These are phyloP conservation scores for Babesia sp. DNA, from an alignment of 169 alveolate genomes.

Conservation along the genomic window DNA sequence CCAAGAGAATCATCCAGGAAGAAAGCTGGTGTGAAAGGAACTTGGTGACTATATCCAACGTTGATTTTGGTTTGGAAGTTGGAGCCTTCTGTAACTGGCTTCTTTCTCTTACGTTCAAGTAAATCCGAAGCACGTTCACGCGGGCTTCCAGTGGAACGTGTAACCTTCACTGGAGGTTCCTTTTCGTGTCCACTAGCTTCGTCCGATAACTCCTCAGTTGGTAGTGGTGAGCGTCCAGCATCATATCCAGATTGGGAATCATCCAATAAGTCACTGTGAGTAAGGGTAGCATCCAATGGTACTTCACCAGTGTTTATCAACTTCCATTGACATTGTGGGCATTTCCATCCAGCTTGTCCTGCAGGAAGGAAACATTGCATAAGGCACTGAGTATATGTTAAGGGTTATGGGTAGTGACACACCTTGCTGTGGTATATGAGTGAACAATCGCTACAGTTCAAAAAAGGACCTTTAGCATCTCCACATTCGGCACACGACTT, in stretches of 20 bases:
- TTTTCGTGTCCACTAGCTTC: slow-evolving; percentile 18
- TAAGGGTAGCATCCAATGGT: slow-evolving; percentile 11
- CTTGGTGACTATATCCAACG: slow-evolving; percentile 82
- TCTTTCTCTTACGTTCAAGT: slow-evolving; percentile 68
- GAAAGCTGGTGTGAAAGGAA: slow-evolving; percentile 82
- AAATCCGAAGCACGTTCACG: slow-evolving; percentile 1
- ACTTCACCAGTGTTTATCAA: slow-evolving; percentile 21
- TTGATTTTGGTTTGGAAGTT: slow-evolving; percentile 75
- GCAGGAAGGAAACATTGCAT: slow-evolving; percentile 40
- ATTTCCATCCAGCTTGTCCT: slow-evolving; percentile 29
- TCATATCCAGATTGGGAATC: slow-evolving; percentile 31
- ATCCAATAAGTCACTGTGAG: slow-evolving; percentile 23
- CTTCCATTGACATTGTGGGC: slow-evolving; percentile 60
- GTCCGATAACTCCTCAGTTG: slow-evolving; percentile 6
- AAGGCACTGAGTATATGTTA: slow-evolving; percentile 16
- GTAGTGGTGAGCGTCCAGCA: neutral
- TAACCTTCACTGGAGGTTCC: slow-evolving; percentile 4
- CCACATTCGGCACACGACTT: slow-evolving; percentile 46
- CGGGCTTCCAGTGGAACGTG: slow-evolving; percentile 13
- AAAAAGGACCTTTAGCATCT: slow-evolving; percentile 6
- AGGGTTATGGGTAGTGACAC: neutral
- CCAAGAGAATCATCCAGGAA: slow-evolving; percentile 73
- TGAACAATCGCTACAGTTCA: slow-evolving; percentile 21
- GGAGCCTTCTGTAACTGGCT: slow-evolving; percentile 80
- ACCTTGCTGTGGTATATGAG: slow-evolving; percentile 53